Percentiles rank a stretch among this genome's conserved stretches.
phyloP scores from a whole-genome alignment of 306 rosid genomes.

The Sesbania bispinosa region DNA sequence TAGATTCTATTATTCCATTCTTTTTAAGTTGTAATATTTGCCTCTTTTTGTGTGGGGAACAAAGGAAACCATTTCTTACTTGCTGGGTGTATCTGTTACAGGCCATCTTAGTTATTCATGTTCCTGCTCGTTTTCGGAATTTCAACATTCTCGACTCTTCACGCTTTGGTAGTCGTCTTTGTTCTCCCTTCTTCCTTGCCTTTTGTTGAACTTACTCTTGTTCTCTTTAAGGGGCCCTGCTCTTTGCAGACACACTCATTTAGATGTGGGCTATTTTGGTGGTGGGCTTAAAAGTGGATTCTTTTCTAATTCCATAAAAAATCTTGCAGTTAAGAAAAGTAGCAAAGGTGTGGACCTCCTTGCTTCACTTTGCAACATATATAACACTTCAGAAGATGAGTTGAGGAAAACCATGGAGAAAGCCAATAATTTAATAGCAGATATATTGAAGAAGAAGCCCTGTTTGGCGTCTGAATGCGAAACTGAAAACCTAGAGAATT shows the following conservation, averaged over 20 bases:
- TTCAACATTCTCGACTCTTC: slow-evolving; percentile 67
- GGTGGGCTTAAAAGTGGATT: background rate
- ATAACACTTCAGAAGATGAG: slow-evolving; percentile 82
- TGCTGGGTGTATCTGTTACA: slow-evolving; percentile 40
- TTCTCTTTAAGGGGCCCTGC: background rate
- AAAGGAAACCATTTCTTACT: slow-evolving; percentile 21
- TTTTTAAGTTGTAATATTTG: background rate
- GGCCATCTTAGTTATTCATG: slow-evolving; percentile 89
- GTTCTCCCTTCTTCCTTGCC: background rate
- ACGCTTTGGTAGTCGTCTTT: slow-evolving; percentile 59
- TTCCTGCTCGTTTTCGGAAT: slow-evolving; percentile 67
- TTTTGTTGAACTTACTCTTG: background rate
- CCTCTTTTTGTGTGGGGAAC: background rate
- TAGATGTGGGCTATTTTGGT: background rate
- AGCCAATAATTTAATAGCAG: slow-evolving; percentile 69
- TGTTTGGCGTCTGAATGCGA: slow-evolving; percentile 67
- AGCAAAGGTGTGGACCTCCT: slow-evolving; percentile 75
- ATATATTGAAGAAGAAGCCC: slow-evolving; percentile 77
- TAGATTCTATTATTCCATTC: background rate
- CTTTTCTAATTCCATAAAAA: slow-evolving; percentile 23
- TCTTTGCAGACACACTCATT: background rate
- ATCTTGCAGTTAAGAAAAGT: slow-evolving; percentile 65
- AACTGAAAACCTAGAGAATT: slow-evolving; percentile 59
- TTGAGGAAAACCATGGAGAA: slow-evolving; percentile 76
- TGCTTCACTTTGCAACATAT: slow-evolving; percentile 80